Evolutionary conservation across 208 protist genomes (phyloP).

Genomic region (Zelonia costaricensis): DNA sequence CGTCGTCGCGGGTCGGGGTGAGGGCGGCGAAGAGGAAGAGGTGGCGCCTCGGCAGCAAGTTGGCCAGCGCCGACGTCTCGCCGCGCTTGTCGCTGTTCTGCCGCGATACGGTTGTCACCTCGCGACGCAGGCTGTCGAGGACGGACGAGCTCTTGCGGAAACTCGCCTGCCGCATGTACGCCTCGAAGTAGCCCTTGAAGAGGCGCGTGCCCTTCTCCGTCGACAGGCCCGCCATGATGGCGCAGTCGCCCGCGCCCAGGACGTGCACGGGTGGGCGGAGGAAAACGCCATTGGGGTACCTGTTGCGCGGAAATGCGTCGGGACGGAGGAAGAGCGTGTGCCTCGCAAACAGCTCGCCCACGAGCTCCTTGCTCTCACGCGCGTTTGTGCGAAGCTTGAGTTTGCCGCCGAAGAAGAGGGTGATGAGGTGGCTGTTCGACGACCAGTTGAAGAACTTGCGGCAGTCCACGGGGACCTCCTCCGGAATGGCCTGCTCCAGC

Average conservation of each 20-base stretch:
- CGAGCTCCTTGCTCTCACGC: constrained; percentile 77
- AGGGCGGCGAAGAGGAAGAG: constrained; percentile 84
- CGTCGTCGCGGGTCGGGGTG: constrained; percentile 32
- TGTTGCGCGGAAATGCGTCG: constrained; percentile 29
- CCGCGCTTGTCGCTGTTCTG: constrained; percentile 49
- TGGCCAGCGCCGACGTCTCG: constrained; percentile 68
- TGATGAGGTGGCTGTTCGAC: constrained; percentile 88
- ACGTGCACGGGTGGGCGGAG: constrained; percentile 82
- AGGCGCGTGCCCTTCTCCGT: constrained; percentile 82
- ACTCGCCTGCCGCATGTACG: constrained; percentile 79
- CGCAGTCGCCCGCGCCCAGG: constrained; percentile 84
- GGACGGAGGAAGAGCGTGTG: constrained; percentile 73
- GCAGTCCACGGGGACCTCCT: constrained; percentile 81
- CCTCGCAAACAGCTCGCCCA: constrained; percentile 78
- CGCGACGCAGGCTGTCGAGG: constrained; percentile 67
- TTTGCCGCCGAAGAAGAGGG: constrained; percentile 91
- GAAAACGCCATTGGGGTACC: constrained; percentile 86
- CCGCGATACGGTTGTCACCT: constrained; percentile 72
- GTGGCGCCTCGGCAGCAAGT: constrained; percentile 83
- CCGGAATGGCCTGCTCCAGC: constrained; percentile 76
- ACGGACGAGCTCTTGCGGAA: constrained; percentile 88
- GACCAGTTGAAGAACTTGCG: constrained; percentile 94
- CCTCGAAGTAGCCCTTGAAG: constrained; percentile 87
- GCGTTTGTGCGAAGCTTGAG: constrained; percentile 87
- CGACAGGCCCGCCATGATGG: constrained; percentile 68